Conservation (phyloP, 495 filamentous ascomycete genomes). For the Hypoxylon perforatum region DNA sequence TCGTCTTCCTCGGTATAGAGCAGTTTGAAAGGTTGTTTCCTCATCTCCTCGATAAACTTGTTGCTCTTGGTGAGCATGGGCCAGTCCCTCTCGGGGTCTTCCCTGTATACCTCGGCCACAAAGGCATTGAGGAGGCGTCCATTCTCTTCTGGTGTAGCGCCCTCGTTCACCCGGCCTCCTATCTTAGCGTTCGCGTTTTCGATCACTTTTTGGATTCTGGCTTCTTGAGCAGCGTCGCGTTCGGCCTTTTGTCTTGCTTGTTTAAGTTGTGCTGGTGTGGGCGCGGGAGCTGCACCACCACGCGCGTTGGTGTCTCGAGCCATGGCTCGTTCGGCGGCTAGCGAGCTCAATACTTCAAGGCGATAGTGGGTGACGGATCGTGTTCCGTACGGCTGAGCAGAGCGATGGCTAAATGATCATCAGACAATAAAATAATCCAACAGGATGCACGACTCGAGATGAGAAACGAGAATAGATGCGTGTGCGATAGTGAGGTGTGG, state of each 20-base stretch:
- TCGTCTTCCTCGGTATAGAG: neutral
- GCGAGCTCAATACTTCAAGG: neutral
- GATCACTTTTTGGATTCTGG: conserved; percentile 8
- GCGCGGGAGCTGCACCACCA: too few species aligned
- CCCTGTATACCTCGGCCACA: neutral
- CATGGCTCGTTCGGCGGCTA: conserved; percentile 5
- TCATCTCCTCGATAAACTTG: conserved; percentile 14
- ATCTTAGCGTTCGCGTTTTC: conserved; percentile 4
- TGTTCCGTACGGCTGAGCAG: too few species aligned
- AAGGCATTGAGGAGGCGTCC: conserved; percentile 4
- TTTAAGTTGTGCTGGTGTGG: neutral
- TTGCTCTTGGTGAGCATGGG: conserved; percentile 9
- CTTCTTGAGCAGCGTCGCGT: neutral
- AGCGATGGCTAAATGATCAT: too few species aligned
- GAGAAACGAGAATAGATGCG: too few species aligned
- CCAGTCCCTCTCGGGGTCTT: conserved; percentile 5
- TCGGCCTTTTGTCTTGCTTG: neutral
- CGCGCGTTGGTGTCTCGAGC: neutral
- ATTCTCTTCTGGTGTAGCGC: conserved; percentile 9
- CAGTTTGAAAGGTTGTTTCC: neutral
- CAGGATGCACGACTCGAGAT: too few species aligned
- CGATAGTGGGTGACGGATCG: too few species aligned
- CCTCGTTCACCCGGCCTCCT: conserved; percentile 7
- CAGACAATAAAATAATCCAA: too few species aligned
- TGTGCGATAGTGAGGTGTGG: too few species aligned